Evolutionary conservation across 2,329 filamentous ascomycete genomes (phyloP).

Genomic region (Immersiporthe knoxdaviesiana): DNA sequence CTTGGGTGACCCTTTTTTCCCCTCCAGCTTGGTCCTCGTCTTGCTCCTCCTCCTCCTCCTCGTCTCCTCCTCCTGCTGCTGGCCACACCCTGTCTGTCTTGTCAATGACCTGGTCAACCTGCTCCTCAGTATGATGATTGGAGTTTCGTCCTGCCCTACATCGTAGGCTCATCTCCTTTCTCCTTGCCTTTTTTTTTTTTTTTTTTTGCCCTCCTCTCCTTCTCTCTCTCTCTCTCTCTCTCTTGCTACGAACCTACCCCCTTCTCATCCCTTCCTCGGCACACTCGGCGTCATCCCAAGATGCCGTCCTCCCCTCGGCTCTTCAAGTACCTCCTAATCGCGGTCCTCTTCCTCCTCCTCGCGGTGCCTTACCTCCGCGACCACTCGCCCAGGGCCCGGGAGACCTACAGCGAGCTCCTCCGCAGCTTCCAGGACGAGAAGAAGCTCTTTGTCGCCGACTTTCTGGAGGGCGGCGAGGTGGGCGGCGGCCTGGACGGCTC

Average conservation of each 20-base stretch:
- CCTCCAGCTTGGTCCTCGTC: neutral
- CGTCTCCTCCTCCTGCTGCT: neutral
- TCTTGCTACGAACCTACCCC: neutral
- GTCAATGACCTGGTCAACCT: no score
- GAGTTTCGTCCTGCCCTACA: neutral
- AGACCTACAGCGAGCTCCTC: slow-evolving; percentile 34
- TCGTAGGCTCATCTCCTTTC: neutral
- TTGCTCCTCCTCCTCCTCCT: neutral
- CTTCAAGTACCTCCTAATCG: slow-evolving; percentile 34
- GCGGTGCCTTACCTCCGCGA: slow-evolving; percentile 33
- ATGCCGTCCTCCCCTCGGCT: slow-evolving; percentile 36
- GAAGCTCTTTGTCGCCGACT: slow-evolving; percentile 40
- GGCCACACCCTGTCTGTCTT: neutral
- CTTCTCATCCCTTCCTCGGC: neutral
- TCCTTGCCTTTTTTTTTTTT: no score
- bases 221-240: neutral
- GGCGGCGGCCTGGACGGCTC: slow-evolving; percentile 39
- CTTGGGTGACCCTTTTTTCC: no score
- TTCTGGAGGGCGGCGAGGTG: slow-evolving; percentile 39
- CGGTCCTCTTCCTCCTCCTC: slow-evolving; percentile 35
- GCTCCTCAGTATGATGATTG: neutral
- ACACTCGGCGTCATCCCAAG: slow-evolving; percentile 20
- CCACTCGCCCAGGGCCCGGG: slow-evolving; percentile 16
- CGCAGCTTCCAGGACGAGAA: slow-evolving; percentile 39
- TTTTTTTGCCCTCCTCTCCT: neutral